A percentile compares a stretch with the other conserved stretches of the same genome.
Conservation (phyloP, 495 filamentous ascomycete species). For the Neurospora intermedia region DNA sequence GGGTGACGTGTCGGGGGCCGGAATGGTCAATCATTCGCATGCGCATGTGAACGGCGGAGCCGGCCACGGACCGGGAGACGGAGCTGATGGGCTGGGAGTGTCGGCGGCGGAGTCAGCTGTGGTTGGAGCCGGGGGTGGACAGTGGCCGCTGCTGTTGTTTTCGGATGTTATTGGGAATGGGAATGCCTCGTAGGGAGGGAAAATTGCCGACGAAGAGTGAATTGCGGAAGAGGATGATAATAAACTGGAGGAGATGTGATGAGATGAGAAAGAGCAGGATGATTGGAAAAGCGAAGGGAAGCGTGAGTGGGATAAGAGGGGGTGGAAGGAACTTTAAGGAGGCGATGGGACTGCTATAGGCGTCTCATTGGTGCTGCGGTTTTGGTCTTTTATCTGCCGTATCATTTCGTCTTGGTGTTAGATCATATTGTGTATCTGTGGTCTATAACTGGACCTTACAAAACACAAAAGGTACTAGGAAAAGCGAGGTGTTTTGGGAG, state of each 20-base stretch:
- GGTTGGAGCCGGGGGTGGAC: slow-evolving; percentile 1
- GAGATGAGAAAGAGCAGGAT: background rate
- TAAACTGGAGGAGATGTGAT: background rate
- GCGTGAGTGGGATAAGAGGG: background rate
- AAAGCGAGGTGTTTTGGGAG: background rate
- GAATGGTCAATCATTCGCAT: slow-evolving; percentile 4
- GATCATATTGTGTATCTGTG: background rate
- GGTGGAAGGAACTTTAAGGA: background rate
- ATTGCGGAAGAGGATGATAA: background rate
- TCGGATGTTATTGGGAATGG: slow-evolving; percentile 10
- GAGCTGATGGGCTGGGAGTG: slow-evolving; percentile 7
- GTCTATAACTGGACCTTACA: background rate
- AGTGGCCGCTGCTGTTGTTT: slow-evolving; percentile 23
- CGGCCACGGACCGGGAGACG: background rate
- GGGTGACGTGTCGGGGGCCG: slow-evolving; percentile 5
- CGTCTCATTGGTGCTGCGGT: background rate
- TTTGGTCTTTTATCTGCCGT: background rate
- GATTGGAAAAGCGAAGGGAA: background rate
- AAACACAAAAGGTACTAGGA: background rate
- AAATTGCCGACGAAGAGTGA: background rate
- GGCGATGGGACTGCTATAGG: background rate
- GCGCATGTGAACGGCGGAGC: slow-evolving; percentile 2
- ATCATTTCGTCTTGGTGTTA: background rate
- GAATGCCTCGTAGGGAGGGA: background rate
- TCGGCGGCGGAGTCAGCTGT: background rate